phyloP scores from a whole-genome alignment of 495 filamentous ascomycete species.

The Cetradonia linearis region DNA sequence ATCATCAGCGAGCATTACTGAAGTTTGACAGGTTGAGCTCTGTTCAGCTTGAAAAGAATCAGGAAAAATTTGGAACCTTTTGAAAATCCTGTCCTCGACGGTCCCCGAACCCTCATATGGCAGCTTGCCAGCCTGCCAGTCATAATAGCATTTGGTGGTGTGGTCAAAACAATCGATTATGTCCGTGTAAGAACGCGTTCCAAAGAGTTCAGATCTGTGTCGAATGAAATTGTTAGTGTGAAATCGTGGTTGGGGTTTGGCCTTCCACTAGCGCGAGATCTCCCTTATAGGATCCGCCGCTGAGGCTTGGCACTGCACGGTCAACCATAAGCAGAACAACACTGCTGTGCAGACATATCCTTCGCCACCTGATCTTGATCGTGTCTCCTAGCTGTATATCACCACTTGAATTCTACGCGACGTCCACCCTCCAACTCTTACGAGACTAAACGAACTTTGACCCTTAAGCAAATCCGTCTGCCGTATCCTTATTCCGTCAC shows the following conservation, averaged over 20 bases:
- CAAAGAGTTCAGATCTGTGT: not conserved
- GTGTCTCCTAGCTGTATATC: not conserved
- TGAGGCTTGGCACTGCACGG: conserved; percentile 1
- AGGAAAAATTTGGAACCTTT: not conserved
- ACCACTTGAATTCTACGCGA: not conserved
- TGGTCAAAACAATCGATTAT: not conserved
- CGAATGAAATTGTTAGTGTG: not conserved
- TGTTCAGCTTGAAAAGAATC: not conserved
- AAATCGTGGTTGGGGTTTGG: not conserved
- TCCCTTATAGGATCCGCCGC: not conserved
- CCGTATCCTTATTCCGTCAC: not conserved
- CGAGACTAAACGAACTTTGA: not conserved
- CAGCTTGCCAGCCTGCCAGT: not conserved
- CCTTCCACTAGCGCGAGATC: not conserved
- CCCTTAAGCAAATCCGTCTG: not conserved
- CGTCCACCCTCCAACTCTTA: not conserved
- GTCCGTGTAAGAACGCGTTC: not conserved
- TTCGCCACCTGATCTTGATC: not conserved
- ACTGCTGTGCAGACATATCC: not conserved
- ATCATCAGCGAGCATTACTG: conserved; percentile 6
- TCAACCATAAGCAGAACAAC: conserved; percentile 3
- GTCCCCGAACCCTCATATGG: not conserved
- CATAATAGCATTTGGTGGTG: not conserved
- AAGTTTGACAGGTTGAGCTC: not conserved
- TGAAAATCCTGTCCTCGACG: not conserved